A percentile compares a stretch with the other conserved stretches of the same genome.
Conservation (phyloP, 208 protist genomes). For the Vickermania ingenoplastis region DNA sequence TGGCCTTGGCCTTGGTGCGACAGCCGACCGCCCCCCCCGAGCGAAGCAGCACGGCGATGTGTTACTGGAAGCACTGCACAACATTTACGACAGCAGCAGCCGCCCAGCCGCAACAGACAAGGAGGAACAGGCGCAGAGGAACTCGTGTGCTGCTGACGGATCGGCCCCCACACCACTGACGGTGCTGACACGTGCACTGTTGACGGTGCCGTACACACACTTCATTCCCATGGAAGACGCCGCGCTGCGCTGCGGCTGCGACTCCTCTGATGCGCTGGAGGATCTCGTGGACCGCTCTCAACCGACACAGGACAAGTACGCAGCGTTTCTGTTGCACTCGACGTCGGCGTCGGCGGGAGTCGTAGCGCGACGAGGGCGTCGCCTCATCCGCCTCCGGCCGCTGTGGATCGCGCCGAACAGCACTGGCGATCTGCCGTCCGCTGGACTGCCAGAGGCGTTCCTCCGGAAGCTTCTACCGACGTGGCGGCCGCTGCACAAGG, state of each 20-base stretch:
- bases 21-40: background rate
- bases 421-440: conserved; percentile 20
- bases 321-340: conserved; percentile 15
- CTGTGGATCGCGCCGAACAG: conserved; percentile 61
- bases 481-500: conserved; percentile 35
- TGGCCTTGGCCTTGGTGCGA: background rate
- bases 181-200: background rate
- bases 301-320: conserved; percentile 43
- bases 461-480: conserved; percentile 32
- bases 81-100: background rate
- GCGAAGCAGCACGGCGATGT: background rate
- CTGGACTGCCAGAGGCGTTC: conserved; percentile 15
- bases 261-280: background rate
- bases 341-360: background rate
- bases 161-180: no score
- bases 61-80: background rate
- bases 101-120: background rate
- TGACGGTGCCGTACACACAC: background rate
- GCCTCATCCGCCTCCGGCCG: conserved; percentile 46
- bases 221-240: background rate
- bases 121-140: background rate
- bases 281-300: conserved; percentile 9
- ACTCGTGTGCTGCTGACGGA: no score
- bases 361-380: background rate
- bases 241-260: background rate